A percentile compares a stretch with the other conserved stretches of the same genome.
Evolutionary conservation across 805 yeast genomes (phyloP).

Genomic region (Monosporozyma yasuniensis): DNA sequence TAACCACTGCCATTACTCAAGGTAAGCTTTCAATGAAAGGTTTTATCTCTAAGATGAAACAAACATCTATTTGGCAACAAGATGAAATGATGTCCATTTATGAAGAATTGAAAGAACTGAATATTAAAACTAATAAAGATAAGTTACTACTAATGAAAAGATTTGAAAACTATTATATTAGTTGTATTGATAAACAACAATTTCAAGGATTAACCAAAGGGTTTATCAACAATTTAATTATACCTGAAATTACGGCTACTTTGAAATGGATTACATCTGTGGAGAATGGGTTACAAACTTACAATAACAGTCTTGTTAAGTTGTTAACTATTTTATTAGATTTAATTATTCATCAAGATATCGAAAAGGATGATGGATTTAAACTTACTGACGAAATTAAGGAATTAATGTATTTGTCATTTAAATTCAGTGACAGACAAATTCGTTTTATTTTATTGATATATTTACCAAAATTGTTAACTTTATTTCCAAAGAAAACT

Average conservation of each 20-base stretch:
- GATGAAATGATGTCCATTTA: conserved; percentile 46
- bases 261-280: conserved; percentile 4
- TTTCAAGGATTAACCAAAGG: conserved; percentile 29
- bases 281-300: background rate
- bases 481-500: conserved; percentile 31
- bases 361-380: conserved; percentile 19
- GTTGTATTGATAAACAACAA: conserved; percentile 21
- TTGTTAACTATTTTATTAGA: conserved; percentile 24
- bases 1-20: conserved; percentile 7
- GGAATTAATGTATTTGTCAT: conserved; percentile 58
- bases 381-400: conserved; percentile 23
- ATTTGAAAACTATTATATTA: conserved; percentile 3
- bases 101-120: conserved; percentile 46
- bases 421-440: conserved; percentile 62
- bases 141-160: conserved; percentile 34
- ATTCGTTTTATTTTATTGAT: conserved; percentile 64
- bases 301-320: conserved; percentile 16
- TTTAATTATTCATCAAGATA: conserved; percentile 27
- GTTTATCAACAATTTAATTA: conserved; percentile 46
- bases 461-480: conserved; percentile 47
- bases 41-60: conserved; percentile 29
- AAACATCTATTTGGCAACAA: conserved; percentile 28
- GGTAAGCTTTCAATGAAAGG: conserved; percentile 25
- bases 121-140: conserved; percentile 44
- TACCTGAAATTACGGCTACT: conserved; percentile 52